Percentiles rank a stretch among this genome's conserved stretches.
phyloP scores from a whole-genome alignment of 768 basidiomycete species.

The Mycena vulgaris region DNA sequence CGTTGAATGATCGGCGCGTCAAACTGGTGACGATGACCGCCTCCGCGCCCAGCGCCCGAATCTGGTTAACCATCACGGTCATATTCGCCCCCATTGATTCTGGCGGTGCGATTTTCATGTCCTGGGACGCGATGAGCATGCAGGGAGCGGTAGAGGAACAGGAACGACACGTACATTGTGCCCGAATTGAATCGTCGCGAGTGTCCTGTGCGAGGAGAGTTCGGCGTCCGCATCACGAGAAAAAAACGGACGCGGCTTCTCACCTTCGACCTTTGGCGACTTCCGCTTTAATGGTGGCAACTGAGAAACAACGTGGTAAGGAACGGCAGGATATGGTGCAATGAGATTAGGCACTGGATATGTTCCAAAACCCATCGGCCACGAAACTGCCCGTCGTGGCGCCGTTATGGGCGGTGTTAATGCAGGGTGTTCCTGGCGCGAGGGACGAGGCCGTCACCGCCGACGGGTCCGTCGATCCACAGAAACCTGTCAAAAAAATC shows the following conservation, averaged over 20 bases:
- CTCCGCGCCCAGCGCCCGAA: slow-evolving; percentile 54
- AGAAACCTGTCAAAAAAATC: slow-evolving; percentile 46
- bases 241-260: neutral
- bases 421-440: slow-evolving; percentile 51
- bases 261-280: slow-evolving; percentile 51
- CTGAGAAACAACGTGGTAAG: slow-evolving; percentile 3
- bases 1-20: slow-evolving; percentile 55
- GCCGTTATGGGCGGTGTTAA: slow-evolving; percentile 59
- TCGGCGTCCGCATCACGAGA: neutral
- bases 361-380: slow-evolving; percentile 54
- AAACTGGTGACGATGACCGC: slow-evolving; percentile 60
- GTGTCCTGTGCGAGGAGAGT: slow-evolving; percentile 36
- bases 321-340: neutral
- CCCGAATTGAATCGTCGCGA: slow-evolving; percentile 60
- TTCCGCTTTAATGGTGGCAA: slow-evolving; percentile 51
- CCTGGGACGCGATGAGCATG: slow-evolving; percentile 31
- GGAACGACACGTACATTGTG: slow-evolving; percentile 42
- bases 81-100: slow-evolving; percentile 61
- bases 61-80: slow-evolving; percentile 56
- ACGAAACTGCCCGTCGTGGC: slow-evolving; percentile 60
- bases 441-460: slow-evolving; percentile 50
- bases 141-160: neutral
- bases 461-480: slow-evolving; percentile 49
- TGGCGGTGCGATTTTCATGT: slow-evolving; percentile 56
- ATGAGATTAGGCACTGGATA: slow-evolving; percentile 40